Percentiles rank a stretch among this genome's conserved stretches.
phyloP scores from a whole-genome alignment of 2,329 filamentous ascomycete species.

The Sporothrix euskadiensis region DNA sequence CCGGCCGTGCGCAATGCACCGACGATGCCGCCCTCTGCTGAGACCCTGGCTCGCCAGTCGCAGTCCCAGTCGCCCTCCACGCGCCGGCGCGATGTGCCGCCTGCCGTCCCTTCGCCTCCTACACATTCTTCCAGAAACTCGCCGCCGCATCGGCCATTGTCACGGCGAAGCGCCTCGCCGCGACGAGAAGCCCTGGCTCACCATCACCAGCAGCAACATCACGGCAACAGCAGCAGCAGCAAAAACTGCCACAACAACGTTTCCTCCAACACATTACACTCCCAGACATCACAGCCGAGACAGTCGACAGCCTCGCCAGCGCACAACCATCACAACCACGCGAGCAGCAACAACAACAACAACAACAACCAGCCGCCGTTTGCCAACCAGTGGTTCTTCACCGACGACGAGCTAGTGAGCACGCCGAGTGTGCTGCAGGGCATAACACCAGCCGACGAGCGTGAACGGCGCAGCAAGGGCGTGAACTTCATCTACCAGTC shows the following conservation, averaged over 20 bases:
- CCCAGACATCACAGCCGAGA: constrained; percentile 1
- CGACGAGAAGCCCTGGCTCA: constrained; percentile 35
- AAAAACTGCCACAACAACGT: neutral
- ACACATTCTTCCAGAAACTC: constrained; percentile 57
- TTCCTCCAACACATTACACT: neutral
- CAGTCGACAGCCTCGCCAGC: neutral
- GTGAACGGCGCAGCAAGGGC: constrained; percentile 80
- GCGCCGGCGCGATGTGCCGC: constrained; percentile 57
- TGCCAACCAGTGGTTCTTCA: constrained; percentile 82
- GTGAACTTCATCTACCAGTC: constrained; percentile 96
- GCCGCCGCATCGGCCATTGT: constrained; percentile 51
- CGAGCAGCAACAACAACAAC: neutral
- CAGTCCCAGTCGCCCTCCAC: constrained; percentile 18
- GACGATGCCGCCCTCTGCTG: neutral
- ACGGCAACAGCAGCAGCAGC: neutral
- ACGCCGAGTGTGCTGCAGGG: constrained; percentile 85
- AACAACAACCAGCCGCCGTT: constrained; percentile 29
- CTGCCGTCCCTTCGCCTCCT: constrained; percentile 62
- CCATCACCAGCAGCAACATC: neutral
- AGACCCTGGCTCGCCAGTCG: constrained; percentile 45
- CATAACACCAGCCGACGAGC: constrained; percentile 73
- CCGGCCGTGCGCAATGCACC: neutral
- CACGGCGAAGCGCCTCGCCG: constrained; percentile 45
- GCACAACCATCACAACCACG: neutral
- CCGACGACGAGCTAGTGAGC: constrained; percentile 74